Base-by-base conservation (phyloP, 2,329 filamentous ascomycete species). In the Pestalotiopsis fici region DNA sequence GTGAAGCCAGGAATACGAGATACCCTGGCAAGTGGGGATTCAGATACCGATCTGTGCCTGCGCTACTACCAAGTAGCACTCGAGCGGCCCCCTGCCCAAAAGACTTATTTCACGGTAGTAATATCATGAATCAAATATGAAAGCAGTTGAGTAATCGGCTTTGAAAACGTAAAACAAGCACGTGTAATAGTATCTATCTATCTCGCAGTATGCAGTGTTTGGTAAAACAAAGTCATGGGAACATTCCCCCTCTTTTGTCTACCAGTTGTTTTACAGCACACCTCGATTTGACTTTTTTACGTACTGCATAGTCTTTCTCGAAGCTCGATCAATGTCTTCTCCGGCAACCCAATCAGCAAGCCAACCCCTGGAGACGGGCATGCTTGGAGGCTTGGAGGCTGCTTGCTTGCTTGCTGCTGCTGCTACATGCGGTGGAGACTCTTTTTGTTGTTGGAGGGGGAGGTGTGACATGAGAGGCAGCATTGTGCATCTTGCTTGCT, bases 401-500 rank as follows among this genome's bases (percentile, higher is more conserved):
- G 27, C 57, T 31, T 35, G n/a, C 31, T 35, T 11, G 31, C 31
- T 35, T n/a, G n/a, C 31, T 35, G 31, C 31, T 35, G 31, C 31
- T 35, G 31, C 31, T 35, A 35, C 31, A 35, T 35, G 11, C n/a
- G 27, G 57, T 60, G 28, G 25, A 11, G 57, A 21, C 15, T 60
- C 18, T n/a, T n/a, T 18, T 7, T 50, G 18, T 7, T 50, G 43
- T n/a, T 18, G 43, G 43, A 50, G 43, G 43, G 43, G 43, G 43
- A 18, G 43, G 28, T 56, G 62, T 56, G 47, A 64, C 50, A 47
- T 63, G 31, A 55, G 47, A 18, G 27, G 28, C 15, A 23, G 62
- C 62, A n/a, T 64, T 15, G 43, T 55, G 62, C 62, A 64, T 50
- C 43, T 50, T 50, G 62, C 50, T 56, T 54, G 37, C 62, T 64